A percentile compares a stretch with the other conserved stretches of the same genome.
These are phyloP conservation scores for Pseudogymnoascus sp. DNA, from an alignment of 2,329 filamentous ascomycete genomes.

Conservation along the genomic window DNA sequence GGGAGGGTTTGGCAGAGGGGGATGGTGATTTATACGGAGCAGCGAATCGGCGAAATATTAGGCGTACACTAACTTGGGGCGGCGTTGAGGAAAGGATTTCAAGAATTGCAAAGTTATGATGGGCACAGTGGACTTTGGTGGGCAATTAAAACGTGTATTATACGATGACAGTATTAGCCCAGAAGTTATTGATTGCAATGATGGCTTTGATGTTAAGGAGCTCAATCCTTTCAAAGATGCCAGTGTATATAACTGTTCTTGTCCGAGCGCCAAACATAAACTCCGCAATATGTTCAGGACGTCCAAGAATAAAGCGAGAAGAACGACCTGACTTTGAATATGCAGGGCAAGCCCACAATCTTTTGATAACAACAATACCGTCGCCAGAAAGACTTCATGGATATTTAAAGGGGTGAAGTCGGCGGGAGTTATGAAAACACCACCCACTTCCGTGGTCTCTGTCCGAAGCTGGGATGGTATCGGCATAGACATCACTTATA, in stretches of 20 bases:
- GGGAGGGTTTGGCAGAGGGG: conserved; percentile 17
- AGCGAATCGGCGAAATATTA: conserved; percentile 1
- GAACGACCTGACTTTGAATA: too few species aligned
- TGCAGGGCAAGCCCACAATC: too few species aligned
- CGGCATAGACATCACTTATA: too few species aligned
- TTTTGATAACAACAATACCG: too few species aligned
- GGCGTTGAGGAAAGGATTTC: background rate
- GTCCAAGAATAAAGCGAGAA: background rate
- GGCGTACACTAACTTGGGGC: conserved; percentile 1
- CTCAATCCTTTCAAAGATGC: background rate
- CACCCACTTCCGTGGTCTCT: too few species aligned
- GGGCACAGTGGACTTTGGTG: background rate
- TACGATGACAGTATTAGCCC: background rate
- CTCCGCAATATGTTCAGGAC: too few species aligned
- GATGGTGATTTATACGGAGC: conserved; percentile 12
- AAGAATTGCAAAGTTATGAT: background rate
- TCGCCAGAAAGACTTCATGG: too few species aligned
- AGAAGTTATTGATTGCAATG: background rate
- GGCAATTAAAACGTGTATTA: background rate
- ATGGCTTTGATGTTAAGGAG: background rate
- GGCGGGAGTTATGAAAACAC: too few species aligned
- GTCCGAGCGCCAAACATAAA: background rate
- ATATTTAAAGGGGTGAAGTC: too few species aligned
- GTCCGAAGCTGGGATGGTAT: too few species aligned
- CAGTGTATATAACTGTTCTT: background rate